phyloP scores from a whole-genome alignment of 2,329 filamentous ascomycete species.

The Fusarium sp. region DNA sequence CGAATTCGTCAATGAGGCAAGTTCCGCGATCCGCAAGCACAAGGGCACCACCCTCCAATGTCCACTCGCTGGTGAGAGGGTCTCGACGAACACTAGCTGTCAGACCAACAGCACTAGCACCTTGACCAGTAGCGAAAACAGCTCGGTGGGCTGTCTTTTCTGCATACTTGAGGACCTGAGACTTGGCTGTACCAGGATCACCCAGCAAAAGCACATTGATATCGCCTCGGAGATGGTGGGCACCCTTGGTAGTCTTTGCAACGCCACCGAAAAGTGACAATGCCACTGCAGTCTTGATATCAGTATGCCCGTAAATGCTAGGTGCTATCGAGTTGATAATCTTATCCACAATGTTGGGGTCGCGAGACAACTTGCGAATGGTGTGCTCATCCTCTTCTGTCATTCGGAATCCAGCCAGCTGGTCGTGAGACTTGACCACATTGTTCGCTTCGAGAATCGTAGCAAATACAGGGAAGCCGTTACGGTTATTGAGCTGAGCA shows the following conservation, averaged over 20 bases:
- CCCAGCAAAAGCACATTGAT: slow-evolving; percentile 97
- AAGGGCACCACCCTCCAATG: slow-evolving; percentile 92
- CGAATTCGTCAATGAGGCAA: slow-evolving; percentile 97
- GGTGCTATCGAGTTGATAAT: slow-evolving; percentile 93
- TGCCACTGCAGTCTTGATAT: slow-evolving; percentile 97
- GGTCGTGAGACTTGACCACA: slow-evolving; percentile 95
- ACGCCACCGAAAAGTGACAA: slow-evolving; percentile 96
- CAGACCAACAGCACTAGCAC: slow-evolving; percentile 95
- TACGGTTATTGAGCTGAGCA: slow-evolving; percentile 96
- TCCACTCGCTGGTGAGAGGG: slow-evolving; percentile 96
- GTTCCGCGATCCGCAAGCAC: slow-evolving; percentile 95
- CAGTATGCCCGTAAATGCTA: slow-evolving; percentile 95
- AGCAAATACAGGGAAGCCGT: slow-evolving; percentile 97
- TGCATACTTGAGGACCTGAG: slow-evolving; percentile 95
- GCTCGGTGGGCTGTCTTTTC: slow-evolving; percentile 97
- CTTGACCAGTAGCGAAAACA: slow-evolving; percentile 97
- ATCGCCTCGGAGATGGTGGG: slow-evolving; percentile 92
- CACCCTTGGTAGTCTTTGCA: slow-evolving; percentile 88
- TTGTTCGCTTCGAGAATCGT: slow-evolving; percentile 98
- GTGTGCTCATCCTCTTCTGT: slow-evolving; percentile 94
- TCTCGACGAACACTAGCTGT: slow-evolving; percentile 96
- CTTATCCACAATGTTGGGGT: slow-evolving; percentile 92
- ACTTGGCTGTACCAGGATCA: slow-evolving; percentile 98
- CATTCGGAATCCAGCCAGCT: slow-evolving; percentile 94
- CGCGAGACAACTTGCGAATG: slow-evolving; percentile 87